These are phyloP conservation scores for Aureobasidium leucospermi DNA, from an alignment of 2,329 filamentous ascomycete genomes.

Conservation along the genomic window DNA sequence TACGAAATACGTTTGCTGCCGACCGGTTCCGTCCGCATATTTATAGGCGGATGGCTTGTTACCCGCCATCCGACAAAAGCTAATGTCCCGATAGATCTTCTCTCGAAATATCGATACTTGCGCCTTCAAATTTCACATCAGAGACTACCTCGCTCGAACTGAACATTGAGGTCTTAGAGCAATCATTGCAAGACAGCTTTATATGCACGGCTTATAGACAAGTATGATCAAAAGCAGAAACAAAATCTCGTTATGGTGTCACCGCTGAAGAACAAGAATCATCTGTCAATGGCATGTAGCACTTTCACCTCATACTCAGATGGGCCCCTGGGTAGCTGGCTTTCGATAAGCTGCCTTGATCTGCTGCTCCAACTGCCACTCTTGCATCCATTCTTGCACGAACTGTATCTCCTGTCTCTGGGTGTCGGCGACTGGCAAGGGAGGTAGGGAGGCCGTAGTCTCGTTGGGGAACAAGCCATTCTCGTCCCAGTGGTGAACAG, in stretches of 20 bases:
- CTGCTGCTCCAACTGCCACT: constrained; percentile 39
- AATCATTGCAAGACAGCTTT: too few species aligned
- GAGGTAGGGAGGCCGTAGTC: constrained; percentile 52
- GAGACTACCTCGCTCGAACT: background rate
- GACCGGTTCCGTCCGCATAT: background rate
- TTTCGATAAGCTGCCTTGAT: background rate
- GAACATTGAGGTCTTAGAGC: background rate
- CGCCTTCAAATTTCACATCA: background rate
- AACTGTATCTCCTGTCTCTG: constrained; percentile 55
- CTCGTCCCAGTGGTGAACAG: constrained; percentile 77
- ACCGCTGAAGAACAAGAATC: background rate
- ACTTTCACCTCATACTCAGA: background rate
- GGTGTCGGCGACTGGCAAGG: constrained; percentile 49
- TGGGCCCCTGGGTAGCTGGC: background rate
- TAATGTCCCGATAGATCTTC: background rate
- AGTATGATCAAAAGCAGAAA: background rate
- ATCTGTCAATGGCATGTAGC: too few species aligned
- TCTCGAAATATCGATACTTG: background rate
- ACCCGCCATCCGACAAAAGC: background rate
- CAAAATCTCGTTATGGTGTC: too few species aligned
- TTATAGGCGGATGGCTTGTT: background rate
- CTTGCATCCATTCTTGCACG: constrained; percentile 60
- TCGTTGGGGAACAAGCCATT: constrained; percentile 60
- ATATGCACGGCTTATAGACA: too few species aligned
- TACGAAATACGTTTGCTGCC: background rate